A percentile compares a stretch with the other conserved stretches of the same genome.
These are phyloP conservation scores for Cutaneotrichosporon curvatum DNA, from an alignment of 1,284 basidiomycete genomes.

Conservation along the genomic window DNA sequence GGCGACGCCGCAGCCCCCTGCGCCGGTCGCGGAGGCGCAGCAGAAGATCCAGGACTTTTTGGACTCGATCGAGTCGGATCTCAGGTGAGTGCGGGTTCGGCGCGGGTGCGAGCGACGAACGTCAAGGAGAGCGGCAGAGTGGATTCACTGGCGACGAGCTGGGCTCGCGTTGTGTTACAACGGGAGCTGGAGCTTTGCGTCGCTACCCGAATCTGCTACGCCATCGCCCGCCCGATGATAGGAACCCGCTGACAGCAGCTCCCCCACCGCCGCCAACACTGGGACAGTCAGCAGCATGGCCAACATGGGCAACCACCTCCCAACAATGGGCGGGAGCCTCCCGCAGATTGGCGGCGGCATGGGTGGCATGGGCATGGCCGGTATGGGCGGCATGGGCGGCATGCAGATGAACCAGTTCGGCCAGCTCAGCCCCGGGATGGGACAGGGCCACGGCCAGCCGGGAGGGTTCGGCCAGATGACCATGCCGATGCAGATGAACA, in stretches of 20 bases:
- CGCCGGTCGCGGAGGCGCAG: conserved; percentile 30
- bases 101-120: neutral
- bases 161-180: too few relatives aligned
- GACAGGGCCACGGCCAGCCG: neutral
- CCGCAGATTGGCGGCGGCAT: conserved; percentile 3
- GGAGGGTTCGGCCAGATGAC: conserved; percentile 8
- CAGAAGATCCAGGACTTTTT: conserved; percentile 76
- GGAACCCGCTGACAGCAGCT: too few relatives aligned
- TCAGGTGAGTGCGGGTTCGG: conserved; percentile 34
- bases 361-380: conserved; percentile 7
- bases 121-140: neutral
- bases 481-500: conserved; percentile 19
- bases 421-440: conserved; percentile 1
- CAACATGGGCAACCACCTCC: conserved; percentile 5
- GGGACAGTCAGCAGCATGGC: neutral
- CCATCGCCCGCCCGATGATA: too few relatives aligned
- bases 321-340: neutral
- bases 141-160: too few relatives aligned
- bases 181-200: too few relatives aligned
- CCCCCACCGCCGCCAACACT: neutral
- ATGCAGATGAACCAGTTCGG: conserved; percentile 12
- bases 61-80: conserved; percentile 76
- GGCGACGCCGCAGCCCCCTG: conserved; percentile 15
- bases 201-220: too few relatives aligned
- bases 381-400: conserved; percentile 6